phyloP scores from a whole-genome alignment of 305 asterid species.

The Fraxinus sp. region DNA sequence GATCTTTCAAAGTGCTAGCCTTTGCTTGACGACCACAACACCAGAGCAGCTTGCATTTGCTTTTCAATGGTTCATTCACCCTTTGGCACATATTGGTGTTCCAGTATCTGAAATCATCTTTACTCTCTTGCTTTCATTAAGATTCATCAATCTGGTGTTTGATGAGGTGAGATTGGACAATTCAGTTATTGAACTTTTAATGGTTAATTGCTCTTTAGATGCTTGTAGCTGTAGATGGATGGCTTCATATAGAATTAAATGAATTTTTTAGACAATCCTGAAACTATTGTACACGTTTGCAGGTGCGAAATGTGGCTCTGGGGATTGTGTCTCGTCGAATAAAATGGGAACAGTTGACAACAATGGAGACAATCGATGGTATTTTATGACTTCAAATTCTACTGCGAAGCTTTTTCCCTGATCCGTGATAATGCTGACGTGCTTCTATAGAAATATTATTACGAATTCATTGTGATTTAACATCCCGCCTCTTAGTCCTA shows the following conservation, averaged over 20 bases:
- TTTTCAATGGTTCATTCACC: constrained; percentile 80
- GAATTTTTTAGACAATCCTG: constrained; percentile 2
- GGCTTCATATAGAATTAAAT: neutral
- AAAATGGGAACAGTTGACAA: constrained; percentile 80
- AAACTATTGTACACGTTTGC: constrained; percentile 11
- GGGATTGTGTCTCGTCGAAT: constrained; percentile 94
- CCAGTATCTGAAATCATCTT: constrained; percentile 91
- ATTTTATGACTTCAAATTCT: constrained; percentile 23
- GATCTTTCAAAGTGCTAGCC: constrained; percentile 98
- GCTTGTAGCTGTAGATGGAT: constrained; percentile 1
- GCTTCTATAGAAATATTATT: neutral
- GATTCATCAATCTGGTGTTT: constrained; percentile 86
- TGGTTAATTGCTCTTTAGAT: constrained; percentile 9
- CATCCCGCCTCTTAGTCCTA: neutral
- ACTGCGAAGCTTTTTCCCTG: neutral
- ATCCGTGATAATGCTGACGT: neutral
- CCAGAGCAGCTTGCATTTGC: constrained; percentile 96
- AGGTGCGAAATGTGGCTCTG: constrained; percentile 93
- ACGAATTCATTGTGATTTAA: too few relatives aligned
- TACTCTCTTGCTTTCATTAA: constrained; percentile 75
- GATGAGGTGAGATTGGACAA: constrained; percentile 65
- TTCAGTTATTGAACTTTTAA: neutral
- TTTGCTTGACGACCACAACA: constrained; percentile 83
- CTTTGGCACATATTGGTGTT: constrained; percentile 59
- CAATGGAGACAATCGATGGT: constrained; percentile 87